Evolutionary conservation across 768 basidiomycete species (phyloP).

Genomic region (Boletus pseudo-olivaceus): DNA sequence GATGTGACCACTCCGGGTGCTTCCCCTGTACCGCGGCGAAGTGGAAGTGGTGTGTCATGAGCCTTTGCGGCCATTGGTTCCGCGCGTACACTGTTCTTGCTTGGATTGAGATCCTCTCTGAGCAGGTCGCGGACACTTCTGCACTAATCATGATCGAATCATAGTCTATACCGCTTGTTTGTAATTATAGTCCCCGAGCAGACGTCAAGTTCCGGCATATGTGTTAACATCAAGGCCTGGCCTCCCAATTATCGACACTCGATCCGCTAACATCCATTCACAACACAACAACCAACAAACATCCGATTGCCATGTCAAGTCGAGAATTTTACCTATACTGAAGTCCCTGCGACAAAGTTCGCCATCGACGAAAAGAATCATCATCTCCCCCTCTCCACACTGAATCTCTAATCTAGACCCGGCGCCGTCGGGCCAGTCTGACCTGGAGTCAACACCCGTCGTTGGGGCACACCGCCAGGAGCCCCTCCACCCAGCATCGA

Average conservation of each 20-base stretch:
- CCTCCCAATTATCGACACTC: neutral
- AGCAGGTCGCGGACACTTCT: conserved; percentile 10
- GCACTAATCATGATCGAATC: conserved; percentile 17
- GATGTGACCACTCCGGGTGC: conserved; percentile 50
- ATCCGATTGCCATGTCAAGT: conserved; percentile 10
- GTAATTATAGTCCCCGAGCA: conserved; percentile 10
- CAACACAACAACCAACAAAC: neutral
- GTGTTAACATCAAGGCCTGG: neutral
- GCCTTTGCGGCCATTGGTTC: conserved; percentile 9
- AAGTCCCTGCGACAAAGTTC: conserved; percentile 6
- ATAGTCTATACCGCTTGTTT: conserved; percentile 7
- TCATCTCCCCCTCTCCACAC: neutral
- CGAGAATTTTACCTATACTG: conserved; percentile 3
- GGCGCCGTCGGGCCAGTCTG: conserved; percentile 22
- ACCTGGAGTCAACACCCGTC: conserved; percentile 29
- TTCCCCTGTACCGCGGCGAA: conserved; percentile 49
- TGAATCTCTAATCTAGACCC: conserved; percentile 26
- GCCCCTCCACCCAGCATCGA: conserved; percentile 78
- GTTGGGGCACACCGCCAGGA: conserved; percentile 27
- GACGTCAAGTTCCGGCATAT: neutral
- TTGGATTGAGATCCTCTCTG: conserved; percentile 15
- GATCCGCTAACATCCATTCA: neutral
- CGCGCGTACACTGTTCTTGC: conserved; percentile 7
- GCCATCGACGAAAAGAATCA: conserved; percentile 11
- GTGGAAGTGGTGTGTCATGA: conserved; percentile 34